Conservation (phyloP, 495 filamentous ascomycete genomes). For the Aspergillus panamensis region DNA sequence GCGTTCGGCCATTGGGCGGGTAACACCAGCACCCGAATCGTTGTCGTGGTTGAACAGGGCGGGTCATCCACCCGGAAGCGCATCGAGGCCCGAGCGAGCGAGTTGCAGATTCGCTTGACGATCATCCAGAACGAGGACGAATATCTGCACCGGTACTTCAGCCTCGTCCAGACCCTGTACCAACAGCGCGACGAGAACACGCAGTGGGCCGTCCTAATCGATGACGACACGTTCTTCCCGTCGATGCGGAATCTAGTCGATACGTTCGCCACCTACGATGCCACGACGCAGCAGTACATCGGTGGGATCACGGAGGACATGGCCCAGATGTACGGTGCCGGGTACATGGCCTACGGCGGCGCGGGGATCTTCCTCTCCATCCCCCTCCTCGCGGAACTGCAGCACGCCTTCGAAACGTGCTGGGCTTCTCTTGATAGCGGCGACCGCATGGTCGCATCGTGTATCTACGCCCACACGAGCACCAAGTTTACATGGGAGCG, state of each 20-base stretch:
- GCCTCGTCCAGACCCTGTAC: slow-evolving; percentile 40
- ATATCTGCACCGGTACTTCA: slow-evolving; percentile 56
- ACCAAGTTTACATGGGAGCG: slow-evolving; percentile 49
- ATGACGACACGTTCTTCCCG: slow-evolving; percentile 69
- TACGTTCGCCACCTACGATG: slow-evolving; percentile 44
- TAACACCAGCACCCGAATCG: slow-evolving; percentile 50
- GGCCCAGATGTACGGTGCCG: slow-evolving; percentile 42
- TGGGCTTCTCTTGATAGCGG: slow-evolving; percentile 37
- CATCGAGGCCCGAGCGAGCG: slow-evolving; percentile 34
- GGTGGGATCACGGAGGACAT: slow-evolving; percentile 54
- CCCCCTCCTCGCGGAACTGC: slow-evolving; percentile 42
- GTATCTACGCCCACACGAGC: slow-evolving; percentile 49
- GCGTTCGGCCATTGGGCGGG: slow-evolving; percentile 60
- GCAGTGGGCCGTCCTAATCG: slow-evolving; percentile 57
- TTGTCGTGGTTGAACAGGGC: slow-evolving; percentile 45
- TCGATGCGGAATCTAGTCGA: slow-evolving; percentile 47
- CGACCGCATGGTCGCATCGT: slow-evolving; percentile 49
- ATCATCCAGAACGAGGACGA: slow-evolving; percentile 47
- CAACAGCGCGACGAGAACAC: slow-evolving; percentile 26
- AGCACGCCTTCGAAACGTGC: slow-evolving; percentile 35
- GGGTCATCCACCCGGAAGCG: slow-evolving; percentile 8
- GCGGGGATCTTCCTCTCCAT: slow-evolving; percentile 56
- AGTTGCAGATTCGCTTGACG: slow-evolving; percentile 47
- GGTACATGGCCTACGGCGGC: slow-evolving; percentile 55
- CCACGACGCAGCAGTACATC: slow-evolving; percentile 48